A percentile compares a stretch with the other conserved stretches of the same genome.
Conservation (phyloP, 2,329 filamentous ascomycete genomes). For the Scedosporium dehoogii region DNA sequence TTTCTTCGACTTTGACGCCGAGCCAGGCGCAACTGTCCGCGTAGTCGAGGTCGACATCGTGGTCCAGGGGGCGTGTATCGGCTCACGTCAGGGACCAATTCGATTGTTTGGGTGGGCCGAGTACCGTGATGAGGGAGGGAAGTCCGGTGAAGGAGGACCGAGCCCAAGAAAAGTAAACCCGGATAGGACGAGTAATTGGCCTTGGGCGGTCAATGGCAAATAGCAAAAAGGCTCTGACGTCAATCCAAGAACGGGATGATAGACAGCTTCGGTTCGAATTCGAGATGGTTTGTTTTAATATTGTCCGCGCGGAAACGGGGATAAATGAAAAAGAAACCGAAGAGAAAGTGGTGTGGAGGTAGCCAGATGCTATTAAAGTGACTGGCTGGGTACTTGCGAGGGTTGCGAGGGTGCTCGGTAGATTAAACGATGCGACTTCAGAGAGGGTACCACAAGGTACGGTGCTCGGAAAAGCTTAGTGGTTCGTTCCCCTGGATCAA, state of each 20-base stretch:
- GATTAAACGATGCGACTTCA: constrained; percentile 1
- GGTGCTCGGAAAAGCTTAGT: neutral
- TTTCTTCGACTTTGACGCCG: constrained; percentile 7
- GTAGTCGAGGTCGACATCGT: constrained; percentile 2
- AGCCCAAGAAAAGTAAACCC: neutral
- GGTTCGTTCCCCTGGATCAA: neutral
- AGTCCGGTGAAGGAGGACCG: neutral
- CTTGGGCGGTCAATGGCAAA: neutral
- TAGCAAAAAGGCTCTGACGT: neutral
- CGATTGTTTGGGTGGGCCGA: neutral
- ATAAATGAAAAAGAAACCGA: neutral
- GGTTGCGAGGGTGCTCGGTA: neutral
- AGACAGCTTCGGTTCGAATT: neutral
- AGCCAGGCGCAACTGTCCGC: neutral
- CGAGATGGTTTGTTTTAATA: neutral
- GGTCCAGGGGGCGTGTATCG: neutral
- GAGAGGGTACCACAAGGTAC: neutral
- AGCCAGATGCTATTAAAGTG: constrained; percentile 3
- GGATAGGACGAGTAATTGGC: neutral
- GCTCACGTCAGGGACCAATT: neutral
- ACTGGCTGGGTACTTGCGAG: neutral
- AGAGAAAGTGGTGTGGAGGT: neutral
- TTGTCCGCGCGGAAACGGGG: neutral
- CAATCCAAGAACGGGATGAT: neutral
- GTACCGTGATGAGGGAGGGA: neutral